Base-by-base conservation (phyloP, 352 stramenopile genomes). In the Phytophthora crassamura region DNA sequence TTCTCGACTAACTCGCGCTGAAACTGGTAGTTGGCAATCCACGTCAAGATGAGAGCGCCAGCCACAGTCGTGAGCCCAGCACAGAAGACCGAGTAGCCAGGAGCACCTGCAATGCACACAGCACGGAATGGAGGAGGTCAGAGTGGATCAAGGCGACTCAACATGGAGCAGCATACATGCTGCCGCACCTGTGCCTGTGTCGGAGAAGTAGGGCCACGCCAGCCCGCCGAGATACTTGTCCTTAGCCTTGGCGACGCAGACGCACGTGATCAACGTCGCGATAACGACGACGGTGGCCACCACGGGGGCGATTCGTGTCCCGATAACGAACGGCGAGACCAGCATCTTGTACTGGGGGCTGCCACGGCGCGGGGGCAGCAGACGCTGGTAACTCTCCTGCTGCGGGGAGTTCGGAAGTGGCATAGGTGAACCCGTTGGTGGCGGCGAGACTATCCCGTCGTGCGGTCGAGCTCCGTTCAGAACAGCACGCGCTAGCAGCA, bases 151-250 rank as follows among this genome's bases (percentile, higher is more conserved):
- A 25, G 22, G 22, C 22, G 22, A 25, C 22, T 35, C 32, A 28
- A 34, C 8, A 28, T 51, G 20, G n/a, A 51, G n/a, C 25, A 42
- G 32, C 9, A 41, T 22, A 30, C 15, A 36, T 42, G 11, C 22
- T 25, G 14, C 41, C 43, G n/a, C 36, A 80, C 72, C 72, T 53
- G 76, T 70, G 42, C 69, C 74, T 40, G 78, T 71, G 56, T 87
- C 78, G 12, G 78, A 86, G 62, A 89, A 74, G 64, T 84, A 89
- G 16, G 77, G 80, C 77, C 77, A 87, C 3, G 25, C 28, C 9
- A 90, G 64, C 0, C 76, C 77, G 34, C 81, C 81, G 3, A 76
- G 61, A 52, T 88, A 89, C 11, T 67, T 72, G 41, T 73, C 64
- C 7, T 69, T 67, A 42, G 45, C 32, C 39, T 78, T 85, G 35